These are phyloP conservation scores for Alternaria ethzedia DNA, from an alignment of 2,329 filamentous ascomycete genomes.

Conservation along the genomic window DNA sequence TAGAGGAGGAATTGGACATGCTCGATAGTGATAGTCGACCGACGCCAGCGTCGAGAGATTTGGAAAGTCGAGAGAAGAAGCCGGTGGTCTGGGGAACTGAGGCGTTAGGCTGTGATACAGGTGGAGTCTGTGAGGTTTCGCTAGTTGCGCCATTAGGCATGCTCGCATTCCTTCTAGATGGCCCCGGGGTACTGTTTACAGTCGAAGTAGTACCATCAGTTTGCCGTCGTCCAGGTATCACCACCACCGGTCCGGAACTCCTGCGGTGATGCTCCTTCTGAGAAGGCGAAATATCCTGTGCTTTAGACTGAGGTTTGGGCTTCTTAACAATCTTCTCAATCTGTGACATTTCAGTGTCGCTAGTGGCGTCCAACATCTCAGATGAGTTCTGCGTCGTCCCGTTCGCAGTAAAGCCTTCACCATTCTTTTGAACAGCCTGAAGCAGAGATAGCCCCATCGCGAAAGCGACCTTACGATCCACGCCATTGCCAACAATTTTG, in stretches of 20 bases:
- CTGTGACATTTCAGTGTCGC: not conserved
- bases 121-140: not conserved
- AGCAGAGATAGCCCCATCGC: slow-evolving; percentile 67
- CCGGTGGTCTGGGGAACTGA: not conserved
- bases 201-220: not conserved
- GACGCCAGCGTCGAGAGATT: not conserved
- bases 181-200: too few relatives aligned
- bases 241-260: not conserved
- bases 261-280: not conserved
- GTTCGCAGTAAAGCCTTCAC: not conserved
- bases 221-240: not conserved
- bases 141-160: too few relatives aligned
- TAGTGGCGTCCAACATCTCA: not conserved
- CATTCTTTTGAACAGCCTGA: slow-evolving; percentile 11
- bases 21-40: not conserved
- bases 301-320: too few relatives aligned
- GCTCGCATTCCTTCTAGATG: not conserved
- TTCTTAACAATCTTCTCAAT: not conserved
- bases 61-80: not conserved
- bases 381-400: not conserved
- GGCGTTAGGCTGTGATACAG: not conserved
- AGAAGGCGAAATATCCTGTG: not conserved
- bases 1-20: not conserved
- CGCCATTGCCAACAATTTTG: slow-evolving; percentile 77
- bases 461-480: slow-evolving; percentile 71